A percentile compares a stretch with the other conserved stretches of the same genome.
Evolutionary conservation across 2,329 filamentous ascomycete species (phyloP).

Genomic region (Monosporascus cannonballus): DNA sequence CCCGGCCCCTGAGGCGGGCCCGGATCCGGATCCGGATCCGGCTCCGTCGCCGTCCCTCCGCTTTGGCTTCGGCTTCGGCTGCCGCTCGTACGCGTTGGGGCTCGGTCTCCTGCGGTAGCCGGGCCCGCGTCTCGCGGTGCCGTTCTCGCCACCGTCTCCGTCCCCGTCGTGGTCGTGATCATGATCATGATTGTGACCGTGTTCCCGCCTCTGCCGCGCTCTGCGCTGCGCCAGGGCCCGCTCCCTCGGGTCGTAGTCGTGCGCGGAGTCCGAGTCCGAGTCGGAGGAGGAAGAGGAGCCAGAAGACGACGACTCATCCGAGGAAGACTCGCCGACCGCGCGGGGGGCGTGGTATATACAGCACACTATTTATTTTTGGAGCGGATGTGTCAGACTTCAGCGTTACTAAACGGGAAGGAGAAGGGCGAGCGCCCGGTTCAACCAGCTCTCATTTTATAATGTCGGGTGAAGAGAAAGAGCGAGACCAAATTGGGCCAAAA

Average conservation of each 20-base stretch:
- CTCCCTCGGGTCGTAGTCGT: constrained; percentile 24
- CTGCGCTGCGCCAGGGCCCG: constrained; percentile 22
- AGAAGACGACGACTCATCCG: constrained; percentile 44
- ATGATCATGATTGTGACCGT: constrained; percentile 27
- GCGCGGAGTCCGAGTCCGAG: constrained; percentile 34
- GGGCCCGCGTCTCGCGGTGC: neutral
- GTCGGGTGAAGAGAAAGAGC: neutral
- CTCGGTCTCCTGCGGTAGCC: constrained; percentile 46
- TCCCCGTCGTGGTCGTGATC: constrained; percentile 17
- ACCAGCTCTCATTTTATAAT: neutral
- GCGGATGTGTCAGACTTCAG: neutral
- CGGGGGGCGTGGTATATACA: constrained; percentile 94
- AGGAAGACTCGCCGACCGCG: constrained; percentile 70
- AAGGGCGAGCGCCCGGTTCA: no score
- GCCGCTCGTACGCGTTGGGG: constrained; percentile 77
- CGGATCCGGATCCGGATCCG: neutral
- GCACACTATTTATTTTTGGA: constrained; percentile 61
- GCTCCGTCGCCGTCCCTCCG: constrained; percentile 23
- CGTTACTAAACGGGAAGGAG: no score
- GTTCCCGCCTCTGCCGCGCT: constrained; percentile 20
- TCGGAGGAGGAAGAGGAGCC: constrained; percentile 49
- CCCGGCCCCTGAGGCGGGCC: neutral
- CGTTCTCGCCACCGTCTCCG: constrained; percentile 27
- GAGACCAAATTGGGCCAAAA: no score
- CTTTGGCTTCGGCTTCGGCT: constrained; percentile 52